A percentile compares a stretch with the other conserved stretches of the same genome.
Conservation (phyloP, 202 grass and related monocot genomes). For the Saccharum hybrid region DNA sequence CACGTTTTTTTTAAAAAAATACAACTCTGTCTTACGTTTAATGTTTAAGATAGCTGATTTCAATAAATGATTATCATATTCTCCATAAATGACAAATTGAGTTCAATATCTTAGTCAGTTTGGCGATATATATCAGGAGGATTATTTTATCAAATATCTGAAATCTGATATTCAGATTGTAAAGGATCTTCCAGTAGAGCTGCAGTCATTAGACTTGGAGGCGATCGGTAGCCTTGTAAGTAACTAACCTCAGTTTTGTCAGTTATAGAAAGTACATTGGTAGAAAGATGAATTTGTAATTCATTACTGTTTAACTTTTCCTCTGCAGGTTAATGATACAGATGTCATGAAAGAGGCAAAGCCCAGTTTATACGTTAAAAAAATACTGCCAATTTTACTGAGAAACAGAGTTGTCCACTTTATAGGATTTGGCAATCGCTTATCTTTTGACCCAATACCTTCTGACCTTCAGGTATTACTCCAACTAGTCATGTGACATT, state of each 20-base stretch:
- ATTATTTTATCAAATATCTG: slow-evolving; percentile 95
- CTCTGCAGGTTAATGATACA: slow-evolving; percentile 83
- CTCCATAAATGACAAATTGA: slow-evolving; percentile 54
- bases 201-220: slow-evolving; percentile 89
- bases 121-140: slow-evolving; percentile 98
- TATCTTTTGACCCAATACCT: slow-evolving; percentile 97
- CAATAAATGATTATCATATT: slow-evolving; percentile 27
- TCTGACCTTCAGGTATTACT: slow-evolving; percentile 82
- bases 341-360: slow-evolving; percentile 98
- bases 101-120: slow-evolving; percentile 91
- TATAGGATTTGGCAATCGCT: slow-evolving; percentile 94
- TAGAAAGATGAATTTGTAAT: slow-evolving; percentile 14
- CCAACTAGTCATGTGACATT: not conserved
- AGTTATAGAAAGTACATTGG: slow-evolving; percentile 4
- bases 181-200: slow-evolving; percentile 79
- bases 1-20: slow-evolving; percentile 26
- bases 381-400: slow-evolving; percentile 83
- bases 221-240: slow-evolving; percentile 89
- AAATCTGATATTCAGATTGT: slow-evolving; percentile 90
- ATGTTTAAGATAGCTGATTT: slow-evolving; percentile 26
- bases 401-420: slow-evolving; percentile 93
- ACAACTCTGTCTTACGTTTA: slow-evolving; percentile 21
- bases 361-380: slow-evolving; percentile 89
- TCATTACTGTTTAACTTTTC: slow-evolving; percentile 41
- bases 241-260: slow-evolving; percentile 30